These are phyloP conservation scores for Lentinula boryana DNA, from an alignment of 768 basidiomycete genomes.

Conservation along the genomic window DNA sequence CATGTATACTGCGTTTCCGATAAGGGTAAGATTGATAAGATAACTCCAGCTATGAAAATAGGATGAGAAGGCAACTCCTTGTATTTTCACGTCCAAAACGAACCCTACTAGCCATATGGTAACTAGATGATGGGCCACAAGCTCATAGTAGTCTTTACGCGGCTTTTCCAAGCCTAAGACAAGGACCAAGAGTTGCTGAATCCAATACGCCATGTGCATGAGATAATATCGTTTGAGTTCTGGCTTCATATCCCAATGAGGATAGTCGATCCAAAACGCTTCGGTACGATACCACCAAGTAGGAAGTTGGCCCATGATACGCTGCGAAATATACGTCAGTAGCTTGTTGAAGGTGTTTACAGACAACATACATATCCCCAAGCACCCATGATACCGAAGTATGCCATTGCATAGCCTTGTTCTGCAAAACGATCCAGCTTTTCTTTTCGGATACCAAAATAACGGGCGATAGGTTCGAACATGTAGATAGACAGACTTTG, in stretches of 20 bases:
- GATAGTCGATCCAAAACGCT: constrained; percentile 87
- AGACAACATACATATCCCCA: constrained; percentile 49
- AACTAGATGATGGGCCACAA: constrained; percentile 87
- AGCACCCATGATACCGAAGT: constrained; percentile 45
- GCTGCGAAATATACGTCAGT: constrained; percentile 33
- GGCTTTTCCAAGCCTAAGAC: constrained; percentile 88
- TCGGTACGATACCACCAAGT: constrained; percentile 84
- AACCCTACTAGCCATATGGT: constrained; percentile 87
- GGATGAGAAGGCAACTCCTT: background rate
- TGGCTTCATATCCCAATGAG: constrained; percentile 82
- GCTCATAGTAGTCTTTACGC: constrained; percentile 83
- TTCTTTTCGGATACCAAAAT: constrained; percentile 42
- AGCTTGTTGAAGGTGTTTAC: background rate
- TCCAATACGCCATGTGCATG: constrained; percentile 91
- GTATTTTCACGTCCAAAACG: background rate
- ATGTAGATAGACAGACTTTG: constrained; percentile 38
- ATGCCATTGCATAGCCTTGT: constrained; percentile 63
- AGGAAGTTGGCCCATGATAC: constrained; percentile 75
- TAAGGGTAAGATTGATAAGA: constrained; percentile 69
- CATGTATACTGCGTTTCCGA: constrained; percentile 88
- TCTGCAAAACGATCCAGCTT: constrained; percentile 69
- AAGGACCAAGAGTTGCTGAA: constrained; percentile 89
- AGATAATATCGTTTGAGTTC: constrained; percentile 91
- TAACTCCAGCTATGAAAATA: constrained; percentile 57
- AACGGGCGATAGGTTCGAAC: constrained; percentile 5